Evolutionary conservation across 805 yeast species (phyloP).

Genomic region (Wickerhamomyces alni): DNA sequence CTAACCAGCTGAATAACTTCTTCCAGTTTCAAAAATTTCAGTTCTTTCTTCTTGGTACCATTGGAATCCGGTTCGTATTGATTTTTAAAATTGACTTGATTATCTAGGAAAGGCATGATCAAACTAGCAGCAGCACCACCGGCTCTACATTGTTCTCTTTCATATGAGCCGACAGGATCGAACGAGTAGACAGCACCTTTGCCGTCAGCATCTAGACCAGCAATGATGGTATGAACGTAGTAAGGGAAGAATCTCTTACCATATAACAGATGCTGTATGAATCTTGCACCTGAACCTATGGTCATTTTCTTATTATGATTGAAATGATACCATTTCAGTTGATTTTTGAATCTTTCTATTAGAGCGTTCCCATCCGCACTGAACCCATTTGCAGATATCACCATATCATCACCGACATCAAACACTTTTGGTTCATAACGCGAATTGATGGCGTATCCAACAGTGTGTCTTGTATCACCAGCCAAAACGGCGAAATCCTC

Average conservation of each 20-base stretch:
- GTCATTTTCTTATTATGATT: conserved; percentile 70
- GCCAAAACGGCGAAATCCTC: conserved; percentile 95
- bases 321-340: conserved; percentile 87
- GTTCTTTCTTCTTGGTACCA: conserved; percentile 56
- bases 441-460: conserved; percentile 89
- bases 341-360: conserved; percentile 60
- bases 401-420: conserved; percentile 80
- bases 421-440: conserved; percentile 89
- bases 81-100: conserved; percentile 93
- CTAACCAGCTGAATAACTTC: conserved; percentile 84
- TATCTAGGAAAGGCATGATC: conserved; percentile 96
- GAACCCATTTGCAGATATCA: conserved; percentile 92
- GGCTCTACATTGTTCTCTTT: conserved; percentile 95
- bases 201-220: conserved; percentile 84
- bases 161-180: conserved; percentile 97
- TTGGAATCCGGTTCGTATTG: conserved; percentile 78
- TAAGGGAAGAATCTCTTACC: conserved; percentile 95
- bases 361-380: conserved; percentile 92
- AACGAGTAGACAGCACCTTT: conserved; percentile 93
- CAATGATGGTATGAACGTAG: conserved; percentile 90
- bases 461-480: conserved; percentile 96
- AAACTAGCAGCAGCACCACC: conserved; percentile 96
- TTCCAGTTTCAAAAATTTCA: conserved; percentile 65
- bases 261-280: conserved; percentile 82
- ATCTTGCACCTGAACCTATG: conserved; percentile 76